phyloP scores from a whole-genome alignment of 495 filamentous ascomycete genomes.

The Recurvomyces mirabilis region DNA sequence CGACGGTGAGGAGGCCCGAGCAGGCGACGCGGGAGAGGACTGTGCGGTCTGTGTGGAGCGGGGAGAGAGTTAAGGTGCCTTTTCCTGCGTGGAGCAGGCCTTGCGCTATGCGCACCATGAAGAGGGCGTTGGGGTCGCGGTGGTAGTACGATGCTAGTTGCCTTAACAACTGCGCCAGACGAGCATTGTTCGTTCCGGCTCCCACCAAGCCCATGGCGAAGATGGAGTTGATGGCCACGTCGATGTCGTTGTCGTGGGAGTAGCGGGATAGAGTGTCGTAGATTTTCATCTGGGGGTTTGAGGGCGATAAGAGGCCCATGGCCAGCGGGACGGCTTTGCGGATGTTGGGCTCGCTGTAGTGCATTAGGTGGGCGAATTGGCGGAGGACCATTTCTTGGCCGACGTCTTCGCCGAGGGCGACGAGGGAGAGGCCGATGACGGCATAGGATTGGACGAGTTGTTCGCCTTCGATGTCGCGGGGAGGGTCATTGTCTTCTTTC shows the following conservation, averaged over 20 bases:
- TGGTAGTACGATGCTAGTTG: conserved; percentile 98
- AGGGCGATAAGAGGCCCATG: conserved; percentile 90
- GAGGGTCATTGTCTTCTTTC: conserved; percentile 52
- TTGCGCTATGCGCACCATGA: conserved; percentile 98
- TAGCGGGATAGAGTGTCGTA: conserved; percentile 98
- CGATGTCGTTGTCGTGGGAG: conserved; percentile 97
- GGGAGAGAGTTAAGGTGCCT: conserved; percentile 86
- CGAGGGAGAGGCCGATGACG: conserved; percentile 82
- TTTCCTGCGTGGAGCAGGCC: conserved; percentile 98
- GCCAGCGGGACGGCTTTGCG: conserved; percentile 92
- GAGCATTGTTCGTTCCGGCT: conserved; percentile 95
- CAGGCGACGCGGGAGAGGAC: conserved; percentile 85
- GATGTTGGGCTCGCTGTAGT: conserved; percentile 96
- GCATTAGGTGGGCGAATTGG: conserved; percentile 97
- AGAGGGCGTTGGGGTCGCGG: conserved; percentile 84
- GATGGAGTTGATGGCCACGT: conserved; percentile 96
- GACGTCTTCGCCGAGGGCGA: conserved; percentile 96
- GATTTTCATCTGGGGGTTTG: conserved; percentile 99
- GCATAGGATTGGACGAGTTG: conserved; percentile 93
- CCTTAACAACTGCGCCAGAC: conserved; percentile 83
- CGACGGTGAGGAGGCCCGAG: conserved; percentile 78
- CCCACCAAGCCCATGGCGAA: conserved; percentile 98
- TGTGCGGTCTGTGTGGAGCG: conserved; percentile 96
- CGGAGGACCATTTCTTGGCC: conserved; percentile 98
- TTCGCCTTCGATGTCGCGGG: conserved; percentile 41